Conservation (phyloP, 805 yeast species). For the Alloascoidea hylecoeti region DNA sequence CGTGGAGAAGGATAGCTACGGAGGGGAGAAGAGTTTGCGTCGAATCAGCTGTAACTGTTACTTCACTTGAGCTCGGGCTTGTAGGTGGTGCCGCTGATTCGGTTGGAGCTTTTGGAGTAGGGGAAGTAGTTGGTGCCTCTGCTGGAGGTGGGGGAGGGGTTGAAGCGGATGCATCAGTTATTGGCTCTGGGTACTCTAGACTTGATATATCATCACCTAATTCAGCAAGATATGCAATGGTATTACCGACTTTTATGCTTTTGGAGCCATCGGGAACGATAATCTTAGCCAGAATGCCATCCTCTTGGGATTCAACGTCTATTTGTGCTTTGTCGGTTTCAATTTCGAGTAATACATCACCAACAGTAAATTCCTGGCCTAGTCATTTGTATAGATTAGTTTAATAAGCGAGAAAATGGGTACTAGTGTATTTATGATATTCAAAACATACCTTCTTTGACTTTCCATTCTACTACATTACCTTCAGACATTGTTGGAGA, state of each 20-base stretch:
- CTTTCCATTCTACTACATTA: conserved; percentile 82
- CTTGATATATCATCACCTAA: conserved; percentile 66
- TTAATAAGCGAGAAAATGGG: neutral
- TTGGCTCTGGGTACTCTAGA: conserved; percentile 40
- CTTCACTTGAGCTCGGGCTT: conserved; percentile 11
- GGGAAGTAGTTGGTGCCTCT: conserved; percentile 9
- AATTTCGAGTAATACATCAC: conserved; percentile 74
- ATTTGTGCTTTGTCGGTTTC: conserved; percentile 80
- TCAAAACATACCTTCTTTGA: conserved; percentile 41
- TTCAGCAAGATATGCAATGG: conserved; percentile 85
- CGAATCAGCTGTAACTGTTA: conserved; percentile 38
- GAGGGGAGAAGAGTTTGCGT: conserved; percentile 65
- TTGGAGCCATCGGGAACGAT: conserved; percentile 54
- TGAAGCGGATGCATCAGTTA: conserved; percentile 11
- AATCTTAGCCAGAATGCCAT: conserved; percentile 78
- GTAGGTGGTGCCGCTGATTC: conserved; percentile 7
- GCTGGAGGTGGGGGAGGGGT: conserved; percentile 12
- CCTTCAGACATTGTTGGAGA: conserved; percentile 98
- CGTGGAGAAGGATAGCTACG: conserved; percentile 49
- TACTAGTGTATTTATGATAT: too few relatives aligned
- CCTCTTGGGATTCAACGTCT: conserved; percentile 83
- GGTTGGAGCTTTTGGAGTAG: conserved; percentile 7
- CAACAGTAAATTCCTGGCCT: conserved; percentile 59
- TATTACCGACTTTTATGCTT: conserved; percentile 72
- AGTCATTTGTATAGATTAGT: too few relatives aligned